Evolutionary conservation across 805 yeast genomes (phyloP).

Genomic region (Kregervanrija pseudodelftensis): DNA sequence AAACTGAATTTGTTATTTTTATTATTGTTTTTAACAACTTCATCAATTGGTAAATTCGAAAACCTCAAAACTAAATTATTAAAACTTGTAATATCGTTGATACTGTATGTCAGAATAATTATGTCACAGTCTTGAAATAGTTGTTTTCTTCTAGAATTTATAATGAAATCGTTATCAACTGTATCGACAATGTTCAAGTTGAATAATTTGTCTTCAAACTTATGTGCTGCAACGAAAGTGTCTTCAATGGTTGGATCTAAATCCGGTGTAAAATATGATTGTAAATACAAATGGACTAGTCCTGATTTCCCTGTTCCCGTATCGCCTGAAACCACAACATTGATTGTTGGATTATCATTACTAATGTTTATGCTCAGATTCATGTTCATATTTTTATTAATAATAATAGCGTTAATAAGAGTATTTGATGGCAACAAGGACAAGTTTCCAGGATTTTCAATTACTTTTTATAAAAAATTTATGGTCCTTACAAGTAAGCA

Average conservation of each 20-base stretch:
- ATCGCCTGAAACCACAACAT: conserved; percentile 26
- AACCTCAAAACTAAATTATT: conserved; percentile 9
- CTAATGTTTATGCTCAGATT: neutral
- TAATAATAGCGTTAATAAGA: too few relatives aligned
- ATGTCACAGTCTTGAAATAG: conserved; percentile 35
- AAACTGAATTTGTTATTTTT: conserved; percentile 2
- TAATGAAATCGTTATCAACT: conserved; percentile 70
- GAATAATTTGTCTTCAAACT: conserved; percentile 32
- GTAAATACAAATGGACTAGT: conserved; percentile 18
- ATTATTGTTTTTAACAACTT: conserved; percentile 1
- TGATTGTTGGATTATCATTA: conserved; percentile 10
- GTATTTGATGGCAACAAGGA: too few relatives aligned
- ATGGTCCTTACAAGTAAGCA: too few relatives aligned
- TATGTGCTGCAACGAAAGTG: conserved; percentile 13
- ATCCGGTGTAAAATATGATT: conserved; percentile 16
- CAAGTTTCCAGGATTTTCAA: too few relatives aligned
- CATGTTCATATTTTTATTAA: too few relatives aligned
- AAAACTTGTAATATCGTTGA: conserved; percentile 28
- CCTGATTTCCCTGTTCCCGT: conserved; percentile 28
- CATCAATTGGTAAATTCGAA: conserved; percentile 30
- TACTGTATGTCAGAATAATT: conserved; percentile 42
- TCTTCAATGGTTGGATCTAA: conserved; percentile 25
- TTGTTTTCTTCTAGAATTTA: conserved; percentile 9
- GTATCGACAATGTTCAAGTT: conserved; percentile 63
- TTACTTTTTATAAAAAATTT: too few relatives aligned